phyloP scores from a whole-genome alignment of 2,329 filamentous ascomycete genomes.

The Dactylellina sp. region DNA sequence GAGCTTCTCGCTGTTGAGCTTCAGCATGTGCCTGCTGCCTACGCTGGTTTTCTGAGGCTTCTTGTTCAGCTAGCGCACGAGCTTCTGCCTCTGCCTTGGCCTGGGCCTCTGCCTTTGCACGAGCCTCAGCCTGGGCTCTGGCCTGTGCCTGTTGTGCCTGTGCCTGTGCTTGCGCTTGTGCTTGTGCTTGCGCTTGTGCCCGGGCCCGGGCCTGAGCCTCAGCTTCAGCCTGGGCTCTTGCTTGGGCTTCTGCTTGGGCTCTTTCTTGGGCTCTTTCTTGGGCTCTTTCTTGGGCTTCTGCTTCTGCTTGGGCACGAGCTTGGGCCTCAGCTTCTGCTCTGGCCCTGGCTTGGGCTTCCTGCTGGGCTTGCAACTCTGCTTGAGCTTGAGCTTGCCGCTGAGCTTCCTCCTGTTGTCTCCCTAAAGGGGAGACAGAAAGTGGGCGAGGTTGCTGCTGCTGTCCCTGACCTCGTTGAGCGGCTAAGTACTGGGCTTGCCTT shows the following conservation, averaged over 20 bases:
- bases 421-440: conserved; percentile 27
- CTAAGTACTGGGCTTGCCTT: conserved; percentile 43
- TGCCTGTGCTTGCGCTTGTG: conserved; percentile 20
- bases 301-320: conserved; percentile 38
- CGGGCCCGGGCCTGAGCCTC: conserved; percentile 22
- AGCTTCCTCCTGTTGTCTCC: conserved; percentile 28
- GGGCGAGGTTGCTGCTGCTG: conserved; percentile 8
- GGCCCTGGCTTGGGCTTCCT: conserved; percentile 49
- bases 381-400: conserved; percentile 36
- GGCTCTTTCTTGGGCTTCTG: conserved; percentile 7
- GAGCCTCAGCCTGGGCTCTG: conserved; percentile 27
- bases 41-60: conserved; percentile 31
- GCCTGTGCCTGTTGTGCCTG: conserved; percentile 30
- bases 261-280: conserved; percentile 19
- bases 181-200: conserved; percentile 29
- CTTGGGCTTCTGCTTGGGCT: conserved; percentile 29
- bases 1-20: conserved; percentile 33
- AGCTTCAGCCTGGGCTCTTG: conserved; percentile 27
- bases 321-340: conserved; percentile 39
- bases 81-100: conserved; percentile 36
- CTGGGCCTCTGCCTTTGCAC: conserved; percentile 33
- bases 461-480: conserved; percentile 33
- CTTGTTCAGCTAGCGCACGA: conserved; percentile 22
- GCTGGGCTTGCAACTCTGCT: conserved; percentile 44
- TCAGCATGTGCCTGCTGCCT: conserved; percentile 26